A percentile compares a stretch with the other conserved stretches of the same genome.
These are phyloP conservation scores for Clitoria ternatea DNA, from an alignment of 306 rosid genomes.

Conservation along the genomic window DNA sequence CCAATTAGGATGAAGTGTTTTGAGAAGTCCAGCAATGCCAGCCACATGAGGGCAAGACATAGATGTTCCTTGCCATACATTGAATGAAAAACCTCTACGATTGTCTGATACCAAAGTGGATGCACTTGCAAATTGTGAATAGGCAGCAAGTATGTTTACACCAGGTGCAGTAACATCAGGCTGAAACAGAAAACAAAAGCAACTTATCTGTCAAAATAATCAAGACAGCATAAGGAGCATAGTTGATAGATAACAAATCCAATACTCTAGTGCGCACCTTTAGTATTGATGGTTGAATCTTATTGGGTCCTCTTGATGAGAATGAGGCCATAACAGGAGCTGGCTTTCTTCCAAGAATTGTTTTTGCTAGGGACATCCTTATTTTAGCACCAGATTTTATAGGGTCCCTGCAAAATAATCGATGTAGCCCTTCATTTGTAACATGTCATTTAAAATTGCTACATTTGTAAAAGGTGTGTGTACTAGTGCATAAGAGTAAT, in stretches of 20 bases:
- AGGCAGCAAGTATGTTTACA: conserved; percentile 23
- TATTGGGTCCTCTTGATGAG: conserved; percentile 46
- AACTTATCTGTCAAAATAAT: background rate
- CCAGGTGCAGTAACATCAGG: conserved; percentile 30
- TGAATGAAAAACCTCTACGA: background rate
- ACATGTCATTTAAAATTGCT: background rate
- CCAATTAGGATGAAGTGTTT: conserved; percentile 18
- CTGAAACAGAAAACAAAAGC: background rate
- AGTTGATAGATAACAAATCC: background rate
- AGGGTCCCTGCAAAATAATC: conserved; percentile 32
- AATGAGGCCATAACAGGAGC: conserved; percentile 34
- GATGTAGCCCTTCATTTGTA: background rate
- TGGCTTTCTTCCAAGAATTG: conserved; percentile 30
- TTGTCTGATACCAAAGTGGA: background rate
- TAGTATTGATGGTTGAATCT: conserved; percentile 36
- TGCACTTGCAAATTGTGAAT: background rate
- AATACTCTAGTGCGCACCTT: conserved; percentile 32
- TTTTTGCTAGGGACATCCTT: conserved; percentile 27
- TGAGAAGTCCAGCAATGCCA: conserved; percentile 27
- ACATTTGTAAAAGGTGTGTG: background rate
- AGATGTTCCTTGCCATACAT: conserved; percentile 11
- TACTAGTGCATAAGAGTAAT: no score
- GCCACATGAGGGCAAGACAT: conserved; percentile 23
- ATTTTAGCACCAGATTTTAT: background rate
- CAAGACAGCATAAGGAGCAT: no score